A percentile compares a stretch with the other conserved stretches of the same genome.
Evolutionary conservation across 208 protist species (phyloP).

Genomic region (Leishmania tarentolae): DNA sequence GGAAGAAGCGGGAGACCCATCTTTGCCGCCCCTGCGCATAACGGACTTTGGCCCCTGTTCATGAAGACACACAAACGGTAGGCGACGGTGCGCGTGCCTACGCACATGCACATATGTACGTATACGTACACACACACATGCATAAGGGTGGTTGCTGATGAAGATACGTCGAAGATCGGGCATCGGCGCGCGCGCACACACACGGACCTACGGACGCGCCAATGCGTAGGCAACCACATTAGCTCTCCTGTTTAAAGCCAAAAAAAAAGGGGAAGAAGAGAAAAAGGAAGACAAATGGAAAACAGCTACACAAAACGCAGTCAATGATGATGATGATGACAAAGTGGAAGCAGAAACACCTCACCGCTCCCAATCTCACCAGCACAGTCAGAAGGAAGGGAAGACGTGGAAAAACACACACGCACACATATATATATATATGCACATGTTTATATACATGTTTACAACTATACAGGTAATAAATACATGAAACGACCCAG

Average conservation of each 20-base stretch:
- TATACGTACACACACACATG: not conserved
- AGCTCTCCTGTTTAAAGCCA: not conserved
- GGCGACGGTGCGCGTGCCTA: not conserved
- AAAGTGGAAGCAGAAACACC: not conserved
- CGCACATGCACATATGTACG: not conserved
- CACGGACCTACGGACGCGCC: not conserved
- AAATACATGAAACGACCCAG: not conserved
- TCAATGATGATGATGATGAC: not conserved
- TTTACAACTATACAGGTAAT: no score
- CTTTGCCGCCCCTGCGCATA: not conserved
- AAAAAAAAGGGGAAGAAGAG: not conserved
- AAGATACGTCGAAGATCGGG: not conserved
- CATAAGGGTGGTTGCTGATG: not conserved
- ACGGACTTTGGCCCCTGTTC: not conserved
- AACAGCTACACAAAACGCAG: not conserved
- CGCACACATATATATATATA: no score
- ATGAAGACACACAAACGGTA: not conserved
- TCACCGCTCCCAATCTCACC: not conserved
- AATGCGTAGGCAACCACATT: not conserved
- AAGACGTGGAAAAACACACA: not conserved
- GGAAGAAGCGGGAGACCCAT: not conserved
- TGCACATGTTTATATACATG: no score
- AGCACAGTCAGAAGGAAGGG: not conserved
- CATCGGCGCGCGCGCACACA: not conserved
- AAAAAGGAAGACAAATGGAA: not conserved